These are phyloP conservation scores for Phoma herbarum DNA, from an alignment of 2,329 filamentous ascomycete genomes.

Conservation along the genomic window DNA sequence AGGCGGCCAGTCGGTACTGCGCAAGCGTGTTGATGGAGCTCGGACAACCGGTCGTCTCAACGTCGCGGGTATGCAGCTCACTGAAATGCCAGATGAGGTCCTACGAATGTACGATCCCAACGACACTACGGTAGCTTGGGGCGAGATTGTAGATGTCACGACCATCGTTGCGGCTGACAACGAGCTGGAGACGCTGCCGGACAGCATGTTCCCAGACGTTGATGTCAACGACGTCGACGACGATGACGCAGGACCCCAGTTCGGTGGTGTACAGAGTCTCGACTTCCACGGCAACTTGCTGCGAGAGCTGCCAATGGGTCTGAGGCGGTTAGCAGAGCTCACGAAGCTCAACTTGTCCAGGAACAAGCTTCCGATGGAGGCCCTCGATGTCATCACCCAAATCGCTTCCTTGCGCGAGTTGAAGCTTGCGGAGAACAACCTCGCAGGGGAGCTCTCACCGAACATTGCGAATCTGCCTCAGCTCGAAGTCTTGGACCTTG, in stretches of 20 bases:
- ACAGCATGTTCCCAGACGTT: constrained; percentile 80
- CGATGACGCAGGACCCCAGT: constrained; percentile 75
- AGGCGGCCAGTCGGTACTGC: constrained; percentile 72
- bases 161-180: constrained; percentile 90
- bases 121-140: constrained; percentile 76
- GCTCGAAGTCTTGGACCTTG: constrained; percentile 83
- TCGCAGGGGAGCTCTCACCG: constrained; percentile 61
- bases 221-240: constrained; percentile 63
- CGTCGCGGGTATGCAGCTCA: constrained; percentile 83
- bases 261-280: constrained; percentile 80
- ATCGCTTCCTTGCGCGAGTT: constrained; percentile 78
- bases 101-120: constrained; percentile 84
- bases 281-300: constrained; percentile 89
- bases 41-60: constrained; percentile 84
- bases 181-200: constrained; percentile 77
- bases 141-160: constrained; percentile 87
- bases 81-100: constrained; percentile 81
- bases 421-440: constrained; percentile 67
- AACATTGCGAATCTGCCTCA: constrained; percentile 70
- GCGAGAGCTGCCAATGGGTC: constrained; percentile 74
- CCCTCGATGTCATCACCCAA: constrained; percentile 76
- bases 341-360: constrained; percentile 86
- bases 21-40: constrained; percentile 75
- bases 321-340: constrained; percentile 76
- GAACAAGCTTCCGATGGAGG: constrained; percentile 78